Percentiles rank a stretch among this genome's conserved stretches.
phyloP scores from a whole-genome alignment of 768 basidiomycete species.

The Dentipellis sp. region DNA sequence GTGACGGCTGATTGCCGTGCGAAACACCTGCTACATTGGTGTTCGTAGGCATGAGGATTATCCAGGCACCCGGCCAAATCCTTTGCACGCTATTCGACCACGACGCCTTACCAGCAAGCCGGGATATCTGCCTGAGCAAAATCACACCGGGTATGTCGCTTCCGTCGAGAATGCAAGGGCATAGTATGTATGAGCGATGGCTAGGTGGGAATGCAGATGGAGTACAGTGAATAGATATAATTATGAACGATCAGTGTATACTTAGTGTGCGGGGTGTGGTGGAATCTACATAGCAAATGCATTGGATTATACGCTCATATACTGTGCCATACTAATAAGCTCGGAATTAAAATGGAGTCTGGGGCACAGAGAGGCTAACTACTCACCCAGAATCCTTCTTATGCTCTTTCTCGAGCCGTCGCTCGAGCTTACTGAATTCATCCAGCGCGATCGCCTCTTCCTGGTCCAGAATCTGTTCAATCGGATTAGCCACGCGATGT shows the following conservation, averaged over 20 bases:
- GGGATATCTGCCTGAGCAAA: background rate
- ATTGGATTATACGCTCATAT: conserved; percentile 58
- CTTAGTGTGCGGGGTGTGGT: too few species aligned
- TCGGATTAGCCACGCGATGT: background rate
- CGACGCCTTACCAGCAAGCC: background rate
- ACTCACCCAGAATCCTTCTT: conserved; percentile 43
- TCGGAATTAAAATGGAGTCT: background rate
- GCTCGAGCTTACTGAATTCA: conserved; percentile 86
- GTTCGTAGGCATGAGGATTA: too few species aligned
- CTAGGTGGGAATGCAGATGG: too few species aligned
- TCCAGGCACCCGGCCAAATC: background rate
- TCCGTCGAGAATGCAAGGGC: too few species aligned
- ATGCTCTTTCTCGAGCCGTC: conserved; percentile 37
- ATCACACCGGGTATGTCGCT: too few species aligned
- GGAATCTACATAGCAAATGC: too few species aligned
- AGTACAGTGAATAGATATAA: too few species aligned
- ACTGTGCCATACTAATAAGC: conserved; percentile 58
- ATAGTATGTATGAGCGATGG: too few species aligned
- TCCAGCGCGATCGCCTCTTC: conserved; percentile 82
- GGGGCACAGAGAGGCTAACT: background rate
- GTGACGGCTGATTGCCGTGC: background rate
- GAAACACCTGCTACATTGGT: background rate
- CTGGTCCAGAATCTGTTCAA: conserved; percentile 67
- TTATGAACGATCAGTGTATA: too few species aligned
- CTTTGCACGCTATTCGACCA: background rate